Conservation (phyloP, 805 yeast species). For the Metschnikowia borealis region DNA sequence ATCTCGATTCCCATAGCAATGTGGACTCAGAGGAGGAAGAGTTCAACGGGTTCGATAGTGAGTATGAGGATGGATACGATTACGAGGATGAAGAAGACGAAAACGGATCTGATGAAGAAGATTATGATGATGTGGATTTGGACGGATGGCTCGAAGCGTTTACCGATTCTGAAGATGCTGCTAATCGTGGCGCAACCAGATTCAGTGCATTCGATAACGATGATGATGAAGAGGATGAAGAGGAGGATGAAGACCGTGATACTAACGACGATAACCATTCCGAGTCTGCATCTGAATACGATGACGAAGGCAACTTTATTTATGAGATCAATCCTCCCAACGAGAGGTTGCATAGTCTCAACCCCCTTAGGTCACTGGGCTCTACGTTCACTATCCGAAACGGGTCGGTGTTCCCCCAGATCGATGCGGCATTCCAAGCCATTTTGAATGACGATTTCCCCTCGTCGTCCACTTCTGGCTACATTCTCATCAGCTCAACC, state of each 20-base stretch:
- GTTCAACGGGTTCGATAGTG: constrained; percentile 20
- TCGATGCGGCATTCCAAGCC: constrained; percentile 25
- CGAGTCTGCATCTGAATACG: constrained; percentile 5
- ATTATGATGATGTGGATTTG: constrained; percentile 34
- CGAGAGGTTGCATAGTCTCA: background rate
- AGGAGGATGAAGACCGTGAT: constrained; percentile 11
- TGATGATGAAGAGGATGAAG: constrained; percentile 17
- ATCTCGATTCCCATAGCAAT: constrained; percentile 26
- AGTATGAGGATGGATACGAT: constrained; percentile 18
- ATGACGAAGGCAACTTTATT: background rate
- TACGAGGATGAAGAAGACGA: constrained; percentile 29
- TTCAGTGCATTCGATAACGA: constrained; percentile 14
- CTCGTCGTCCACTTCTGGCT: constrained; percentile 10
- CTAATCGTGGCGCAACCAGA: constrained; percentile 5
- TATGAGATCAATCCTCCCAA: background rate
- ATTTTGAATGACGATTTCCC: constrained; percentile 13
- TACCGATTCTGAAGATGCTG: constrained; percentile 23
- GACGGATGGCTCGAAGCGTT: constrained; percentile 42
- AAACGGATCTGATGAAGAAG: constrained; percentile 25
- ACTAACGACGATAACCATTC: constrained; percentile 17
- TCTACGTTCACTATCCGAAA: constrained; percentile 1
- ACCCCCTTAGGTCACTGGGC: background rate
- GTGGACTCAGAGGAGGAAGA: constrained; percentile 31
- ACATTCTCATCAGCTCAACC: constrained; percentile 44
- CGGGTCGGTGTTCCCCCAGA: constrained; percentile 13